Evolutionary conservation across 2,329 filamentous ascomycete species (phyloP).

Genomic region (Tolypocladium inflatum): DNA sequence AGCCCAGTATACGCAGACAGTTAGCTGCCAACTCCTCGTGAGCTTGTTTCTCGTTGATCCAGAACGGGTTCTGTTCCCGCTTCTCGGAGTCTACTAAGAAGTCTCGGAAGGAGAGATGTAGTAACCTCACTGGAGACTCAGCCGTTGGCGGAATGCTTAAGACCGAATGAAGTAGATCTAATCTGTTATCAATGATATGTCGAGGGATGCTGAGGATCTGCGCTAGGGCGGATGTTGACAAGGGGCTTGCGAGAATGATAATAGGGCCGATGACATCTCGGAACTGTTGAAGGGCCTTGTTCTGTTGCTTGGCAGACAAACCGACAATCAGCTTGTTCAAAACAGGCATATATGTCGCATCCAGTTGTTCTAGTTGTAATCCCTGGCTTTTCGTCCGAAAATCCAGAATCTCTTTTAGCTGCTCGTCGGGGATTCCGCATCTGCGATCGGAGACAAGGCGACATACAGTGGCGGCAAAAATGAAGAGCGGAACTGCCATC

Average conservation of each 20-base stretch:
- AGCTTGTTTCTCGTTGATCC: background rate
- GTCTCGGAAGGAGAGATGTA: background rate
- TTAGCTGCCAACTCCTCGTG: background rate
- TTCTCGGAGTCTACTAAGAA: background rate
- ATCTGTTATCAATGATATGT: background rate
- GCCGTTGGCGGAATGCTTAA: background rate
- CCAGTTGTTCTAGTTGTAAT: background rate
- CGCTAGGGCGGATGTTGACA: background rate
- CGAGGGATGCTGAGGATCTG: background rate
- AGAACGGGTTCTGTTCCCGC: background rate
- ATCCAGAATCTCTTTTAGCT: background rate
- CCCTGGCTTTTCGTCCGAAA: too few relatives aligned
- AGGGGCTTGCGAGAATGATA: background rate
- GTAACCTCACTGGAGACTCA: background rate
- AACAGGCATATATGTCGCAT: background rate
- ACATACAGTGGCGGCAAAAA: slow-evolving; percentile 22
- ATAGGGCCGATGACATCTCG: background rate
- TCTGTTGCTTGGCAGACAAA: too few relatives aligned
- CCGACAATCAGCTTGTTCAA: background rate
- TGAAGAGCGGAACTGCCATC: slow-evolving; percentile 24
- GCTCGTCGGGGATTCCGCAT: background rate
- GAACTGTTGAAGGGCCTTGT: background rate
- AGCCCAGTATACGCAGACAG: background rate
- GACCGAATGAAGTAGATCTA: background rate
- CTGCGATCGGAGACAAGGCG: slow-evolving; percentile 15